Conservation (phyloP, 2,329 filamentous ascomycete genomes). For the Colletotrichum sp. region DNA sequence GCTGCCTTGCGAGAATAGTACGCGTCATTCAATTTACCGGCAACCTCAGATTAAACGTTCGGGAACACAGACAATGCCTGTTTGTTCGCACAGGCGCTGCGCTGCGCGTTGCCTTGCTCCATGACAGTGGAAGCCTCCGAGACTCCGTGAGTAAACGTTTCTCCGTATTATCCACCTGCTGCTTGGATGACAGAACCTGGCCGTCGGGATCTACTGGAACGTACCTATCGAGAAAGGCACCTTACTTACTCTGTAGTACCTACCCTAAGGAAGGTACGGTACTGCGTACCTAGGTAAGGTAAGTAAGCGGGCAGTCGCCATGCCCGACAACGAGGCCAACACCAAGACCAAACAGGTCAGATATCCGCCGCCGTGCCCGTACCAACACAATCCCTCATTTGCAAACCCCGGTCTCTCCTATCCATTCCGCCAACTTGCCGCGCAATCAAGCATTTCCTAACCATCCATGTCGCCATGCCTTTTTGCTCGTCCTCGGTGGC, state of each 20-base stretch:
- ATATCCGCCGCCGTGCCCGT: constrained; percentile 6
- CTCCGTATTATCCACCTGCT: background rate
- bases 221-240: background rate
- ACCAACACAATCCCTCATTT: background rate
- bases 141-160: background rate
- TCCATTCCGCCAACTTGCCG: background rate
- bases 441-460: constrained; percentile 2
- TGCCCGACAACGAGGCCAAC: background rate
- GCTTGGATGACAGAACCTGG: background rate
- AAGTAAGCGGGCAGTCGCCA: background rate
- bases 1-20: background rate
- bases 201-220: background rate
- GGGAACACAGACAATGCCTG: background rate
- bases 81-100: background rate
- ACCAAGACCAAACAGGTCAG: constrained; percentile 16
- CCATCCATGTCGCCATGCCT: constrained; percentile 5
- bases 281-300: background rate
- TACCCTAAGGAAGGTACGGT: too few species aligned
- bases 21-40: constrained; percentile 1
- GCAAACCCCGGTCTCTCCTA: background rate
- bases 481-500: background rate
- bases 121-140: background rate
- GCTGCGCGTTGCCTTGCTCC: background rate
- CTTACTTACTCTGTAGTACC: background rate
- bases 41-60: background rate